A percentile compares a stretch with the other conserved stretches of the same genome.
Evolutionary conservation across 371 early-diverging fungal genomes (phyloP).

Genomic region (Mucor racemosus): DNA sequence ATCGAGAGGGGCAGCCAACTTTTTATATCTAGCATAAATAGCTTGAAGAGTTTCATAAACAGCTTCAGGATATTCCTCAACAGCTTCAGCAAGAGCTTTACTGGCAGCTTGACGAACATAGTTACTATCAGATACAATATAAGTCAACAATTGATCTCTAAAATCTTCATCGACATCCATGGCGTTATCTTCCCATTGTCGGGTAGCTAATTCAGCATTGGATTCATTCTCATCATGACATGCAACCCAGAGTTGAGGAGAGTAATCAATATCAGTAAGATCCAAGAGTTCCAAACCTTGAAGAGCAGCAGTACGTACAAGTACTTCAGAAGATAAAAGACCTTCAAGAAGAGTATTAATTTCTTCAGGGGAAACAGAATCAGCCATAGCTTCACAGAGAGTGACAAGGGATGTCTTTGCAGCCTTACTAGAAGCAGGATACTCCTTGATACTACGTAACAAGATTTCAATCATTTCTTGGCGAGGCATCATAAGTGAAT

Average conservation of each 20-base stretch:
- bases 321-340: slow-evolving; percentile 70
- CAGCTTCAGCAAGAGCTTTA: slow-evolving; percentile 70
- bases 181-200: slow-evolving; percentile 82
- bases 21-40: slow-evolving; percentile 61
- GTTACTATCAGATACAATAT: slow-evolving; percentile 56
- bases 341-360: slow-evolving; percentile 74
- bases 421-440: slow-evolving; percentile 65
- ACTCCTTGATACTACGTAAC: slow-evolving; percentile 71
- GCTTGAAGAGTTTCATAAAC: slow-evolving; percentile 50
- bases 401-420: slow-evolving; percentile 67
- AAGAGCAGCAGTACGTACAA: slow-evolving; percentile 82
- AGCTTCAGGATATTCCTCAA: slow-evolving; percentile 58
- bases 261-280: slow-evolving; percentile 69
- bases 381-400: slow-evolving; percentile 75
- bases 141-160: slow-evolving; percentile 56
- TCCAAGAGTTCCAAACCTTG: slow-evolving; percentile 73
- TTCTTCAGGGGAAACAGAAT: slow-evolving; percentile 55
- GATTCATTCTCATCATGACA: slow-evolving; percentile 72
- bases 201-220: slow-evolving; percentile 71
- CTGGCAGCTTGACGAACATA: slow-evolving; percentile 77
- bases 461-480: slow-evolving; percentile 74
- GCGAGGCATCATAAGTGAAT: slow-evolving; percentile 68
- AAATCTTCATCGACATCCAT: slow-evolving; percentile 65
- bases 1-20: slow-evolving; percentile 75
- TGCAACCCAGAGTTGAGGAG: slow-evolving; percentile 68